Conservation (phyloP, 2,329 filamentous ascomycete species). For the Ophiocordyceps unilateralis region DNA sequence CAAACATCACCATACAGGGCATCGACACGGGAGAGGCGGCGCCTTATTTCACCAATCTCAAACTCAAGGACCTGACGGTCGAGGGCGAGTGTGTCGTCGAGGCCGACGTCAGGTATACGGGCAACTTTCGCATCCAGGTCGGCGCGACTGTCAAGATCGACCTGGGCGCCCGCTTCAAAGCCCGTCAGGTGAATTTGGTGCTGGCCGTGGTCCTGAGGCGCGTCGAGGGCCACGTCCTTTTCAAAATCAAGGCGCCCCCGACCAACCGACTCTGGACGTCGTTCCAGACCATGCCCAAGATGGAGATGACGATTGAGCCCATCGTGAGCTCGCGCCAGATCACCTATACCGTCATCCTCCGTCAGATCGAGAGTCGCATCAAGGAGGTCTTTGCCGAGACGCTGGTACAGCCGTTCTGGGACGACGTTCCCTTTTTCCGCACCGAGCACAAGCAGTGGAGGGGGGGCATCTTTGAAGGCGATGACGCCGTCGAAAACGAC, state of each 20-base stretch:
- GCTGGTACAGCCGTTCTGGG: conserved; percentile 85
- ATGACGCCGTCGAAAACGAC: conserved; percentile 23
- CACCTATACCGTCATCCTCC: conserved; percentile 79
- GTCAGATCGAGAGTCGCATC: conserved; percentile 88
- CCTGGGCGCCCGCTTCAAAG: conserved; percentile 73
- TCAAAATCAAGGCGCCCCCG: conserved; percentile 85
- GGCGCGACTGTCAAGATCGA: conserved; percentile 89
- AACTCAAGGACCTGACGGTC: conserved; percentile 74
- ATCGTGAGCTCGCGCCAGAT: conserved; percentile 92
- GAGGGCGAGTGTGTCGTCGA: conserved; percentile 82
- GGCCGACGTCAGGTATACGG: conserved; percentile 74
- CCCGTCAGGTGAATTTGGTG: conserved; percentile 74
- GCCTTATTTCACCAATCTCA: conserved; percentile 76
- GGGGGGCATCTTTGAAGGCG: conserved; percentile 62
- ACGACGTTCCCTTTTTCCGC: conserved; percentile 80
- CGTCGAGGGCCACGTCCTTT: conserved; percentile 66
- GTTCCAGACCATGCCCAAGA: conserved; percentile 83
- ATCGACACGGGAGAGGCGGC: conserved; percentile 78
- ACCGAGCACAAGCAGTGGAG: conserved; percentile 64
- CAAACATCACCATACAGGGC: conserved; percentile 62
- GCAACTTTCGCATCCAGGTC: conserved; percentile 78
- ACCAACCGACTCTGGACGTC: conserved; percentile 95
- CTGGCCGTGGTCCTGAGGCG: conserved; percentile 73
- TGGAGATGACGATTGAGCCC: conserved; percentile 87
- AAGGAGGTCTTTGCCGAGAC: conserved; percentile 89